These are phyloP conservation scores for Candida glaebosa DNA, from an alignment of 805 yeast genomes.

Conservation along the genomic window DNA sequence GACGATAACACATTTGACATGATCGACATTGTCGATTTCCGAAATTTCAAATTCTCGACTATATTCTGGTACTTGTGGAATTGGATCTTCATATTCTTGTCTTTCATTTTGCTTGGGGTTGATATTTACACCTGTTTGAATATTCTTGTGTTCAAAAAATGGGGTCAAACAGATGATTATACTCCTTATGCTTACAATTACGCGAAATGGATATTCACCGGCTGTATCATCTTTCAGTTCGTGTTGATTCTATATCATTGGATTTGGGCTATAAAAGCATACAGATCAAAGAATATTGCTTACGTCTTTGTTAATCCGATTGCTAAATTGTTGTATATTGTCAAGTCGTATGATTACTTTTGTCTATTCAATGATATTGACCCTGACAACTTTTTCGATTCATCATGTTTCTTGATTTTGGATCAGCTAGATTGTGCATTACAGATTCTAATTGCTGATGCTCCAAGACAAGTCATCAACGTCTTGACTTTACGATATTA, in stretches of 20 bases:
- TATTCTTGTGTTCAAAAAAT: conserved; percentile 65
- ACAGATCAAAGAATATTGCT: conserved; percentile 61
- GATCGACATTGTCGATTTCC: conserved; percentile 45
- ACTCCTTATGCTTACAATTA: conserved; percentile 46
- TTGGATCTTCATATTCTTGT: conserved; percentile 48
- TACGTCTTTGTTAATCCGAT: conserved; percentile 64
- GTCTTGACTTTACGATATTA: conserved; percentile 62
- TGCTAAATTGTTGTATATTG: conserved; percentile 55
- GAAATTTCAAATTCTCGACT: conserved; percentile 42
- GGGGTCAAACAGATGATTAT: conserved; percentile 51
- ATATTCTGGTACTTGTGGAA: conserved; percentile 40
- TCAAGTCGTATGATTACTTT: conserved; percentile 57
- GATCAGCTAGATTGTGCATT: conserved; percentile 62
- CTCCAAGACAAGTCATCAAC: conserved; percentile 85
- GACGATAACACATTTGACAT: conserved; percentile 47
- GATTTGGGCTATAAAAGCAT: conserved; percentile 55
- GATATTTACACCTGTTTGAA: conserved; percentile 80
- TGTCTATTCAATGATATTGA: conserved; percentile 72
- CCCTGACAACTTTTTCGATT: conserved; percentile 58
- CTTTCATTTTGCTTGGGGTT: conserved; percentile 52
- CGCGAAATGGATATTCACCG: conserved; percentile 71
- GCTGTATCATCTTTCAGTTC: conserved; percentile 74
- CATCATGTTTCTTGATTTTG: conserved; percentile 63
- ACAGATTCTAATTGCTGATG: conserved; percentile 66
- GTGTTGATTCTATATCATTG: conserved; percentile 54